phyloP scores from a whole-genome alignment of 2,329 filamentous ascomycete genomes.

The Oidium heveae region DNA sequence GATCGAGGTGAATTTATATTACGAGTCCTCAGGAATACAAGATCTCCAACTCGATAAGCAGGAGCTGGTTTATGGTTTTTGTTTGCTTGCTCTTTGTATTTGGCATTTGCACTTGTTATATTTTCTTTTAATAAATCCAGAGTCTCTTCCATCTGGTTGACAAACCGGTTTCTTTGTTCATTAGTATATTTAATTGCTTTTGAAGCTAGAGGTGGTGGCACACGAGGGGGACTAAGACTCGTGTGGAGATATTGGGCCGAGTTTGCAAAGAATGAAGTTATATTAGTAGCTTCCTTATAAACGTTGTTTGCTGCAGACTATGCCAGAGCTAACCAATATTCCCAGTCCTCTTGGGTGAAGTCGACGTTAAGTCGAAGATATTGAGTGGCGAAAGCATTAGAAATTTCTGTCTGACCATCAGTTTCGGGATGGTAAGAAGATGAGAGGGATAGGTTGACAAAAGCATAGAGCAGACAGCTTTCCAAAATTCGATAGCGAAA shows the following conservation, averaged over 20 bases:
- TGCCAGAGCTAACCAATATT: conserved; percentile 3
- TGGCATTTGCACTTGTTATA: background rate
- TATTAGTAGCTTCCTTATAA: conserved; percentile 1
- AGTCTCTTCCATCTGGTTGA: background rate
- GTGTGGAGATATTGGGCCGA: conserved; percentile 1
- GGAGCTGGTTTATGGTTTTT: background rate
- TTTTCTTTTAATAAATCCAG: background rate
- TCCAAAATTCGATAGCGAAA: conserved; percentile 5
- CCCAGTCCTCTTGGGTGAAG: conserved; percentile 6
- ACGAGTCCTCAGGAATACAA: background rate
- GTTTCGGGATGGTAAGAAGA: conserved; percentile 4
- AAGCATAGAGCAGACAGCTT: background rate
- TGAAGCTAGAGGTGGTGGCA: background rate
- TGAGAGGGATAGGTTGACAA: conserved; percentile 1
- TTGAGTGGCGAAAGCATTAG: conserved; percentile 3
- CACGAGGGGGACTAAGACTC: background rate
- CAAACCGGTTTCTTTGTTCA: background rate
- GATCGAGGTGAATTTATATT: background rate
- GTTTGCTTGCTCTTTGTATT: too few species aligned
- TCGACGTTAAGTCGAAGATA: conserved; percentile 3
- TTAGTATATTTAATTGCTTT: background rate
- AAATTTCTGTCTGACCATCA: conserved; percentile 4
- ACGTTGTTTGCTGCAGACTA: conserved; percentile 5
- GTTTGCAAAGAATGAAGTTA: conserved; percentile 5
- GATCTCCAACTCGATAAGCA: background rate